These are phyloP conservation scores for Paecilomyces formosus DNA, from an alignment of 2,329 filamentous ascomycete genomes.

Conservation along the genomic window DNA sequence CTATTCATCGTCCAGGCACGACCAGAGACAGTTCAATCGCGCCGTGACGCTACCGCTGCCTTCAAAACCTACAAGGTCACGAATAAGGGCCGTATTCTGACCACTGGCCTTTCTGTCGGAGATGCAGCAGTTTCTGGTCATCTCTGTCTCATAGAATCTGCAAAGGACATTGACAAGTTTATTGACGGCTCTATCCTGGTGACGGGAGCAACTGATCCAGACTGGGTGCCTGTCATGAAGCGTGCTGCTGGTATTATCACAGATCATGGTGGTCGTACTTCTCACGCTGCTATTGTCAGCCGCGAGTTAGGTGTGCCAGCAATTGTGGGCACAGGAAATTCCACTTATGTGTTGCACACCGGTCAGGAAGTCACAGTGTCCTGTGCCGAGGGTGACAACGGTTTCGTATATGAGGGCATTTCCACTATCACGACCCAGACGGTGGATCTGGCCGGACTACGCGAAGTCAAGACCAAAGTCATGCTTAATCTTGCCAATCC, in stretches of 20 bases:
- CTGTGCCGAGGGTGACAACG: slow-evolving; percentile 30
- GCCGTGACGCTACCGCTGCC: slow-evolving; percentile 15
- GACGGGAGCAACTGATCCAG: slow-evolving; percentile 29
- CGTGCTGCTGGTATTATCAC: slow-evolving; percentile 29
- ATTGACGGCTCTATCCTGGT: slow-evolving; percentile 28
- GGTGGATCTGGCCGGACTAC: slow-evolving; percentile 19
- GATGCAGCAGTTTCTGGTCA: slow-evolving; percentile 25
- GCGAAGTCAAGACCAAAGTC: slow-evolving; percentile 19
- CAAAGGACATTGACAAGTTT: slow-evolving; percentile 25
- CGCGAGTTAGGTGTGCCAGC: slow-evolving; percentile 32
- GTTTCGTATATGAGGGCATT: slow-evolving; percentile 31
- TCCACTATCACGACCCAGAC: slow-evolving; percentile 25
- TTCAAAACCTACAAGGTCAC: slow-evolving; percentile 27
- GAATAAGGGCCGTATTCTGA: slow-evolving; percentile 19
- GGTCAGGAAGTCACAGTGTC: slow-evolving; percentile 33
- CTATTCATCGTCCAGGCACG: slow-evolving; percentile 32
- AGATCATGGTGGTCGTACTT: slow-evolving; percentile 23
- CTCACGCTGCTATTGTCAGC: slow-evolving; percentile 36
- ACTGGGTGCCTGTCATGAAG: slow-evolving; percentile 35
- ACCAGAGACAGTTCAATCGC: slow-evolving; percentile 32
- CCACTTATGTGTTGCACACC: slow-evolving; percentile 29
- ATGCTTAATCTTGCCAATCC: slow-evolving; percentile 36
- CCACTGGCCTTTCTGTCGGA: slow-evolving; percentile 25
- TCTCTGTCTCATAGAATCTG: slow-evolving; percentile 24
- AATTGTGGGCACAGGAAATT: slow-evolving; percentile 28